phyloP scores from a whole-genome alignment of 169 alveolate genomes.

The Cryptosporidium canis region DNA sequence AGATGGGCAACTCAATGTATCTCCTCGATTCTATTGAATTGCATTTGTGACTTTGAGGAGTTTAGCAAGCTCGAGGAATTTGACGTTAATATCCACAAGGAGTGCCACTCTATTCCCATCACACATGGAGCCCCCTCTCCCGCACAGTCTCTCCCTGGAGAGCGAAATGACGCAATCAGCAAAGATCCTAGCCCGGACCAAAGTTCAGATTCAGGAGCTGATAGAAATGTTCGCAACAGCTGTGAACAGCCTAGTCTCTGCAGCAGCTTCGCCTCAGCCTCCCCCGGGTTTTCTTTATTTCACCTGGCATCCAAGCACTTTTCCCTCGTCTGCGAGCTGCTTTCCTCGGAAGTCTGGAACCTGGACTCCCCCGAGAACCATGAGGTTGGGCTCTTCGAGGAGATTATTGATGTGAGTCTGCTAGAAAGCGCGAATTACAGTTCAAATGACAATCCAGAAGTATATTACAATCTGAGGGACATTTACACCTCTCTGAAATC shows the following conservation, averaged over 20 bases:
- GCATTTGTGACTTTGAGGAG: conserved; percentile 19
- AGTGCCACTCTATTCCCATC: not conserved
- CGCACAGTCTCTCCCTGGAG: too few species aligned
- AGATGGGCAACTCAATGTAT: conserved; percentile 65
- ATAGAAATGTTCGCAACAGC: not conserved
- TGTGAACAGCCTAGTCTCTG: not conserved
- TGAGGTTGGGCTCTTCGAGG: not conserved
- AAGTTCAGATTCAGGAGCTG: not conserved
- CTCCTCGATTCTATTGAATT: conserved; percentile 49
- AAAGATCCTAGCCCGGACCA: not conserved
- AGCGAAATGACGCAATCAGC: not conserved
- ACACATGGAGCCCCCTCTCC: too few species aligned
- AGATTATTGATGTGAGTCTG: not conserved
- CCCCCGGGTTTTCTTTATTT: conserved; percentile 28
- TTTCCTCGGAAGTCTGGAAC: conserved; percentile 32
- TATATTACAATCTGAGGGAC: not conserved
- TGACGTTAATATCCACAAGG: not conserved
- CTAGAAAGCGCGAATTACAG: not conserved
- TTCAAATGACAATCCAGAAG: not conserved
- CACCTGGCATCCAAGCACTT: conserved; percentile 50
- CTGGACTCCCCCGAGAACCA: not conserved
- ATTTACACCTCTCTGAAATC: not conserved
- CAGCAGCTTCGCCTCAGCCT: not conserved
- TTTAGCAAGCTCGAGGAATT: conserved; percentile 25
- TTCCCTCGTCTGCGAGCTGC: conserved; percentile 2